A percentile compares a stretch with the other conserved stretches of the same genome.
These are phyloP conservation scores for Cryptococcus hybrid DNA, from an alignment of 1,284 basidiomycete genomes.

Conservation along the genomic window DNA sequence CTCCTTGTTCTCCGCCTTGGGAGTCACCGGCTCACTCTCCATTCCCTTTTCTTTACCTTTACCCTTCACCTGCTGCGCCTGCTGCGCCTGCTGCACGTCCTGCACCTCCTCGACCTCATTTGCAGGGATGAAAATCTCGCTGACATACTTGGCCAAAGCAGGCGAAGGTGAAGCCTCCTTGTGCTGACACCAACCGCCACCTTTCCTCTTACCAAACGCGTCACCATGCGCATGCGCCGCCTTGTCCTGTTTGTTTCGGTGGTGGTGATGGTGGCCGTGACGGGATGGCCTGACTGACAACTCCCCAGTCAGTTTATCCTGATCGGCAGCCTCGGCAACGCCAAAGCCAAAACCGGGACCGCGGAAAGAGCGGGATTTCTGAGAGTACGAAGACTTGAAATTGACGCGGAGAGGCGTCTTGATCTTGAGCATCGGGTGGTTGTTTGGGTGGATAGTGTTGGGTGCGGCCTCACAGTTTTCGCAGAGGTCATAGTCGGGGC, in stretches of 20 bases:
- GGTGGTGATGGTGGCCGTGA: constrained; percentile 1
- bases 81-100: too few relatives aligned
- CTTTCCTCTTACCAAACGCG: constrained; percentile 18
- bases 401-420: constrained; percentile 50
- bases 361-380: neutral
- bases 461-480: constrained; percentile 75
- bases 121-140: neutral
- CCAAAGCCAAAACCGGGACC: neutral
- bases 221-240: constrained; percentile 14
- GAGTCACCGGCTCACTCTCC: neutral
- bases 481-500: constrained; percentile 82
- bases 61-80: constrained; percentile 17
- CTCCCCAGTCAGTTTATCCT: too few relatives aligned
- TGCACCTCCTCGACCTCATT: neutral
- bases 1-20: constrained; percentile 1
- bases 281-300: neutral
- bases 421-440: constrained; percentile 78
- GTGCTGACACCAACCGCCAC: constrained; percentile 9
- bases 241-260: neutral
- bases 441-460: constrained; percentile 68
- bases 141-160: neutral
- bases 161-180: constrained; percentile 3
- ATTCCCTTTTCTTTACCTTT: neutral
- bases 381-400: constrained; percentile 25
- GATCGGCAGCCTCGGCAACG: too few relatives aligned